Evolutionary conservation across 257 asterid genomes (phyloP).

Genomic region (Hygrophila difformis): DNA sequence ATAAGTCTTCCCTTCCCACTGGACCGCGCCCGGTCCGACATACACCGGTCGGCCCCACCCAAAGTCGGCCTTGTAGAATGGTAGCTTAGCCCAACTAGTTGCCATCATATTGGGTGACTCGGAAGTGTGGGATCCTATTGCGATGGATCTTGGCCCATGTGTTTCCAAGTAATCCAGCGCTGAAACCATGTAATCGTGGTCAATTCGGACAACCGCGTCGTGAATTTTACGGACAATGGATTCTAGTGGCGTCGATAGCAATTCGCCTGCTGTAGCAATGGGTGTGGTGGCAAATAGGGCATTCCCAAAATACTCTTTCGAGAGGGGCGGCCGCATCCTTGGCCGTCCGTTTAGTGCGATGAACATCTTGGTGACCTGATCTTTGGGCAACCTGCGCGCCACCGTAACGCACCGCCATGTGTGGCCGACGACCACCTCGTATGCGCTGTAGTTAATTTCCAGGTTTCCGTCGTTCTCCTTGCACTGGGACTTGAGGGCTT

Average conservation of each 20-base stretch:
- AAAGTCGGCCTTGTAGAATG: too few species aligned
- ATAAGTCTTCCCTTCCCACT: too few species aligned
- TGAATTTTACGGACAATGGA: constrained; percentile 38
- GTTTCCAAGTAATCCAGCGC: constrained; percentile 56
- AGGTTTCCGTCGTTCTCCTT: constrained; percentile 33
- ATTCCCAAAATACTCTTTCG: constrained; percentile 49
- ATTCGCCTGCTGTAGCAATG: constrained; percentile 34
- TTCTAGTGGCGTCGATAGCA: constrained; percentile 28
- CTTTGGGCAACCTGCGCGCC: constrained; percentile 43
- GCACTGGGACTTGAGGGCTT: constrained; percentile 43
- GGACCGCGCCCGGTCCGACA: too few species aligned
- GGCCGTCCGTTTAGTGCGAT: constrained; percentile 48
- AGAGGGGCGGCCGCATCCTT: constrained; percentile 41
- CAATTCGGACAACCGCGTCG: constrained; percentile 40
- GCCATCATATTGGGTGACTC: constrained; percentile 49
- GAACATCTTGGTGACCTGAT: constrained; percentile 50
- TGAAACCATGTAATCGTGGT: constrained; percentile 46
- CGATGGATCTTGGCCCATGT: constrained; percentile 29
- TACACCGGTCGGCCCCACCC: too few species aligned
- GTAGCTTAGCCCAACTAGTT: constrained; percentile 50
- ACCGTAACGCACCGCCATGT: constrained; percentile 55
- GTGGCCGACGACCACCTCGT: constrained; percentile 62
- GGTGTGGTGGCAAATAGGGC: constrained; percentile 41
- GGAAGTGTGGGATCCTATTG: constrained; percentile 42
- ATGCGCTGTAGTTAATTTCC: constrained; percentile 41